A percentile compares a stretch with the other conserved stretches of the same genome.
Evolutionary conservation across 2,329 filamentous ascomycete genomes (phyloP).

Genomic region (Tetracladium maxilliforme): DNA sequence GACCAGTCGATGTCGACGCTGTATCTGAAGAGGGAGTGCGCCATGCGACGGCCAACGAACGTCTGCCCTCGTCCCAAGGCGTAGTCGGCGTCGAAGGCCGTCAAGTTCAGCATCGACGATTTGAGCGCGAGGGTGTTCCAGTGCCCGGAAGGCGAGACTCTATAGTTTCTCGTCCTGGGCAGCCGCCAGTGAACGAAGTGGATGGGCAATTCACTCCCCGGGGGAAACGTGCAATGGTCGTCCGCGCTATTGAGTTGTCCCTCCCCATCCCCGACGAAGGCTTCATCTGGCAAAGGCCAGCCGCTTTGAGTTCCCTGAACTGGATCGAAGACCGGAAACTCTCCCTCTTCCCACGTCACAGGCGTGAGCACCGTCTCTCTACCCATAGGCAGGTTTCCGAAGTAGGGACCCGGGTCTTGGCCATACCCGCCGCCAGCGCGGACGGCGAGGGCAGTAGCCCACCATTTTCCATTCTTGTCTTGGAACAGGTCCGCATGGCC

Average conservation of each 20-base stretch:
- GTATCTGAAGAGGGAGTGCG: conserved; percentile 37
- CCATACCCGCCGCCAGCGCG: conserved; percentile 24
- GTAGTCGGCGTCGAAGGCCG: conserved; percentile 32
- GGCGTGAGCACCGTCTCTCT: conserved; percentile 34
- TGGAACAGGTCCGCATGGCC: conserved; percentile 21
- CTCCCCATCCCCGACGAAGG: conserved; percentile 26
- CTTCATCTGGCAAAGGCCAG: conserved; percentile 19
- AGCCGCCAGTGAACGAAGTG: conserved; percentile 43
- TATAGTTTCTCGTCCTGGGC: conserved; percentile 28
- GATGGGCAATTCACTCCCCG: conserved; percentile 29
- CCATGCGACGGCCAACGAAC: conserved; percentile 38
- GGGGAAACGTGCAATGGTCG: too few species aligned
- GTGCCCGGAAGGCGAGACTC: conserved; percentile 24
- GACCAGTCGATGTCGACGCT: conserved; percentile 28
- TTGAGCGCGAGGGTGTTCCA: conserved; percentile 27
- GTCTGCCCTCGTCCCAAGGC: conserved; percentile 30
- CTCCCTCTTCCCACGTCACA: conserved; percentile 29
- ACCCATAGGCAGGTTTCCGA: conserved; percentile 34
- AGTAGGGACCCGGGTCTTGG: conserved; percentile 11
- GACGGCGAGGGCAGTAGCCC: conserved; percentile 30
- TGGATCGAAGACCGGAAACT: conserved; percentile 29
- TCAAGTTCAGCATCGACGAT: conserved; percentile 36
- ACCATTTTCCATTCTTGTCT: conserved; percentile 34
- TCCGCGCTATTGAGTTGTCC: too few species aligned
- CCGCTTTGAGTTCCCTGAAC: conserved; percentile 28